These are phyloP conservation scores for Tylopilus intermedius DNA, from an alignment of 768 basidiomycete species.

Conservation along the genomic window DNA sequence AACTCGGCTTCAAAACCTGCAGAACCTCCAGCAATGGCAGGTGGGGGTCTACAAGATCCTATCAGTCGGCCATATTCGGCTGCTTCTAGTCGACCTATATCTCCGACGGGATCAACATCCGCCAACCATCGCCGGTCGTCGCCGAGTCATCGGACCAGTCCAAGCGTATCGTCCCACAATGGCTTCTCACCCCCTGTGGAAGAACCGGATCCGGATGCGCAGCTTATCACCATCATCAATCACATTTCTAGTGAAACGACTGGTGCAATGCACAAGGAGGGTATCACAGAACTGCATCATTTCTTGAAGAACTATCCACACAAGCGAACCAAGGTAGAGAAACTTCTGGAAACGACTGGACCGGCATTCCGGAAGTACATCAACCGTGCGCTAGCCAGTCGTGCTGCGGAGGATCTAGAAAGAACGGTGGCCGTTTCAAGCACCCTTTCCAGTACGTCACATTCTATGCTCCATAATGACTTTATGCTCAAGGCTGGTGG, in stretches of 20 bases:
- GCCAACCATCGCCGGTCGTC: constrained; percentile 49
- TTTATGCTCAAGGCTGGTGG: constrained; percentile 6
- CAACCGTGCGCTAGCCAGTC: constrained; percentile 77
- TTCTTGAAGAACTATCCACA: constrained; percentile 90
- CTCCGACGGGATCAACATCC: constrained; percentile 63
- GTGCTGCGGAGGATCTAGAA: constrained; percentile 84
- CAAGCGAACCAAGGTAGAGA: constrained; percentile 76
- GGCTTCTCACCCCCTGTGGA: constrained; percentile 52
- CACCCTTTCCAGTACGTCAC: constrained; percentile 67
- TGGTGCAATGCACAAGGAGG: constrained; percentile 86
- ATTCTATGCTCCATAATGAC: neutral
- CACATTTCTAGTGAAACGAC: constrained; percentile 88
- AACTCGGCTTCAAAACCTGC: constrained; percentile 58
- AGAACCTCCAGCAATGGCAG: constrained; percentile 22
- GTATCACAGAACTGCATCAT: constrained; percentile 90
- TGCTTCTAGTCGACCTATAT: constrained; percentile 63
- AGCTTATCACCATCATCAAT: constrained; percentile 75
- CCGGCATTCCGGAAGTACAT: constrained; percentile 90
- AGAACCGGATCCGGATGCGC: constrained; percentile 85
- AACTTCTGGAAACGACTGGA: constrained; percentile 83
- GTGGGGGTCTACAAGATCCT: constrained; percentile 33
- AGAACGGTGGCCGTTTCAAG: constrained; percentile 76
- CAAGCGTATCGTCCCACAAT: constrained; percentile 59
- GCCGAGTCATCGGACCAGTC: constrained; percentile 63
- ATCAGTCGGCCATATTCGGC: constrained; percentile 49